phyloP scores from a whole-genome alignment of 1,139 yeast genomes.

The Blastobotrys raffinosifermentans region DNA sequence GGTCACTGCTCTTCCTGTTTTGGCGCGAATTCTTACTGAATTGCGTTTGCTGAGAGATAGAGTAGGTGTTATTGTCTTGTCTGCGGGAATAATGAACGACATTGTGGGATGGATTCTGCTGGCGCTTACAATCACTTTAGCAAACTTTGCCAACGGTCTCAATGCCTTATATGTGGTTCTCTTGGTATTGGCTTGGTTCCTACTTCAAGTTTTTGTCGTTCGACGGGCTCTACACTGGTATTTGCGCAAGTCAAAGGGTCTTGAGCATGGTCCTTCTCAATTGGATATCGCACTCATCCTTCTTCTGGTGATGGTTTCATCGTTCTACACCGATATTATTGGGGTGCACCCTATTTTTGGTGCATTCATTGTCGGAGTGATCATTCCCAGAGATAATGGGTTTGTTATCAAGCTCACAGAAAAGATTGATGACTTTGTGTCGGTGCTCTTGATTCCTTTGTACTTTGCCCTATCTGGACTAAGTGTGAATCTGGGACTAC shows the following conservation, averaged over 20 bases:
- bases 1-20: slow-evolving; percentile 78
- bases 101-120: slow-evolving; percentile 76
- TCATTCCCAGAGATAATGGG: slow-evolving; percentile 73
- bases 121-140: slow-evolving; percentile 69
- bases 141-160: slow-evolving; percentile 63
- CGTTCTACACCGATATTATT: slow-evolving; percentile 73
- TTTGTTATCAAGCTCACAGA: slow-evolving; percentile 64
- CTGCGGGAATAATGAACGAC: slow-evolving; percentile 78
- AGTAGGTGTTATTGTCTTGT: slow-evolving; percentile 71
- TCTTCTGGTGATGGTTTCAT: slow-evolving; percentile 52
- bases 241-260: slow-evolving; percentile 44
- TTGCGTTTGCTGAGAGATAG: slow-evolving; percentile 62
- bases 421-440: slow-evolving; percentile 70
- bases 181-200: slow-evolving; percentile 60
- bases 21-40: slow-evolving; percentile 72
- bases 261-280: slow-evolving; percentile 60
- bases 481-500: slow-evolving; percentile 56
- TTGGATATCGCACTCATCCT: slow-evolving; percentile 53
- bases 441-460: slow-evolving; percentile 62
- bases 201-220: slow-evolving; percentile 52
- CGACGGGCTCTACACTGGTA: slow-evolving; percentile 43
- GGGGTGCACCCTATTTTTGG: slow-evolving; percentile 83
- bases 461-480: slow-evolving; percentile 78
- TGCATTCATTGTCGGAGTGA: slow-evolving; percentile 69
- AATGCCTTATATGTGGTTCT: slow-evolving; percentile 63